These are phyloP conservation scores for Teunomyces tritomae DNA, from an alignment of 805 yeast species.

Conservation along the genomic window DNA sequence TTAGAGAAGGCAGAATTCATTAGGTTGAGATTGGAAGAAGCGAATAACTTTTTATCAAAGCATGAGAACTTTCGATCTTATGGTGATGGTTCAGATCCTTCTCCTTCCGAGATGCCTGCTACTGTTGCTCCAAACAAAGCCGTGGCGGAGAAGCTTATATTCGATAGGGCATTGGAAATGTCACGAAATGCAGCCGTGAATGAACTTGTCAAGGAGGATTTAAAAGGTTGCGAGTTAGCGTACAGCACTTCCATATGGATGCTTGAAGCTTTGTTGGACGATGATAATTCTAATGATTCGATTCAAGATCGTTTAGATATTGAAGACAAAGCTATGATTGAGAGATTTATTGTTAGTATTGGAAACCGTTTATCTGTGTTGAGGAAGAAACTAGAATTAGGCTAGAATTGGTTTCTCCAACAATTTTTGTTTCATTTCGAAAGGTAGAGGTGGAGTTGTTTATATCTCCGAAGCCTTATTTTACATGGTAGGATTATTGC, in stretches of 20 bases:
- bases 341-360: conserved; percentile 77
- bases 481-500: neutral
- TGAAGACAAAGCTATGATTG: conserved; percentile 73
- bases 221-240: conserved; percentile 77
- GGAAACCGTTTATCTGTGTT: conserved; percentile 75
- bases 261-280: conserved; percentile 81
- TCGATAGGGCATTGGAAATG: conserved; percentile 92
- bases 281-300: conserved; percentile 17
- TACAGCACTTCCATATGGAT: conserved; percentile 94
- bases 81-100: neutral
- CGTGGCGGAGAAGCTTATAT: conserved; percentile 80
- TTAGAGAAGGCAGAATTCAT: conserved; percentile 85
- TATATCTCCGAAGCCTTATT: neutral
- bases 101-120: neutral
- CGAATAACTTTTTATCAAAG: conserved; percentile 14
- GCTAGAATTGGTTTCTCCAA: neutral
- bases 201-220: conserved; percentile 73
- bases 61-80: conserved; percentile 2
- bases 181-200: conserved; percentile 87
- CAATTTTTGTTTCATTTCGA: neutral
- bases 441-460: neutral
- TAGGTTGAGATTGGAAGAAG: conserved; percentile 54
- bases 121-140: conserved; percentile 21
- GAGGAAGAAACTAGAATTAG: conserved; percentile 49
- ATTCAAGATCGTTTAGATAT: conserved; percentile 53